phyloP scores from a whole-genome alignment of 352 stramenopile species.

The Phytophthora lateralis region DNA sequence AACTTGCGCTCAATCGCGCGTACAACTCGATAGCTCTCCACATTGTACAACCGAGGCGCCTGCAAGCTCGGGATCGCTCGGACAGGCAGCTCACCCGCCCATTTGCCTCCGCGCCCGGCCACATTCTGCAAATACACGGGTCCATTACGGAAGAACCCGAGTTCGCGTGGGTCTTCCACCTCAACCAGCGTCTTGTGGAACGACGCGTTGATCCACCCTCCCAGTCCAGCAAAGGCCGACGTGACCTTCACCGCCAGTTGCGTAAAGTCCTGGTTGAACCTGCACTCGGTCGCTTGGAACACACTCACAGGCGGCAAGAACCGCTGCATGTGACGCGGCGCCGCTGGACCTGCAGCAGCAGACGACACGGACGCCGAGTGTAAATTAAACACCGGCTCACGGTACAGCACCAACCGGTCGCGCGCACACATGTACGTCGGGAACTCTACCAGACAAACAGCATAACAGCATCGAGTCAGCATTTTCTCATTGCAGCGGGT shows the following conservation, averaged over 20 bases:
- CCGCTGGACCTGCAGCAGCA: slow-evolving; percentile 1
- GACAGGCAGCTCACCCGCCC: slow-evolving; percentile 64
- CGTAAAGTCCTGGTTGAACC: slow-evolving; percentile 76
- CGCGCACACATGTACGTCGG: slow-evolving; percentile 63
- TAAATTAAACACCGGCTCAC: slow-evolving; percentile 53
- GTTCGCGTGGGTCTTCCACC: slow-evolving; percentile 55
- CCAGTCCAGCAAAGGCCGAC: slow-evolving; percentile 56
- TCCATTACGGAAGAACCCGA: slow-evolving; percentile 33
- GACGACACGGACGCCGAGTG: slow-evolving; percentile 34
- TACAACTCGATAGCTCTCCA: slow-evolving; percentile 65
- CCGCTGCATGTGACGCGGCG: slow-evolving; percentile 39
- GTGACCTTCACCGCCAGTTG: slow-evolving; percentile 72
- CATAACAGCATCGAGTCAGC: slow-evolving; percentile 8
- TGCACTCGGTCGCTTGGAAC: slow-evolving; percentile 69
- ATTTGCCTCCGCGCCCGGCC: slow-evolving; percentile 56
- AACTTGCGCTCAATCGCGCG: slow-evolving; percentile 67
- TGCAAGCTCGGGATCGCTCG: slow-evolving; percentile 69
- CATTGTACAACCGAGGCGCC: slow-evolving; percentile 50
- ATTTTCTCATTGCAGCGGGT: not conserved
- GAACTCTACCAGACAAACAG: slow-evolving; percentile 42
- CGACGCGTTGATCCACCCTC: slow-evolving; percentile 71
- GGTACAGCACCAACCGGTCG: slow-evolving; percentile 55
- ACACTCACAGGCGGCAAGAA: slow-evolving; percentile 70
- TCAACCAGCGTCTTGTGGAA: slow-evolving; percentile 53
- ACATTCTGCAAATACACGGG: slow-evolving; percentile 75